Conservation (phyloP, 495 filamentous ascomycete species). For the Podospora fimiseda region DNA sequence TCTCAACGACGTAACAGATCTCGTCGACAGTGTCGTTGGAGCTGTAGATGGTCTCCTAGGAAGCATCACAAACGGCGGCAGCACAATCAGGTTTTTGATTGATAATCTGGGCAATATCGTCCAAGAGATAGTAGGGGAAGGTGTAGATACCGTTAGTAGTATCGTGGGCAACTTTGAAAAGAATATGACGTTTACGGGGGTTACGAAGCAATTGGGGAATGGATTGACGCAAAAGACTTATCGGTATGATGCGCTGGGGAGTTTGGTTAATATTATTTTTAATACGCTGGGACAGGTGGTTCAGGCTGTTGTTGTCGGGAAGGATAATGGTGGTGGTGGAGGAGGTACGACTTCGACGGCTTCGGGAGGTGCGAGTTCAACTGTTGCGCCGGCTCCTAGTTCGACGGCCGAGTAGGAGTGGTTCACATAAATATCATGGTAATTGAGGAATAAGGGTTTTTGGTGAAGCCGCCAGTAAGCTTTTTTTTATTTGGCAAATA, state of each 20-base stretch:
- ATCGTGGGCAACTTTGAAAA: slow-evolving; percentile 50
- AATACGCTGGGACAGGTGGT: slow-evolving; percentile 50
- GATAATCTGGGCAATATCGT: slow-evolving; percentile 57
- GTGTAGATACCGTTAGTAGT: slow-evolving; percentile 30
- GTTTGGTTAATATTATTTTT: slow-evolving; percentile 53
- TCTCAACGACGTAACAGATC: slow-evolving; percentile 43
- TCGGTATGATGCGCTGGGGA: slow-evolving; percentile 42
- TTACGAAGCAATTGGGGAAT: slow-evolving; percentile 34
- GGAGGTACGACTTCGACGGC: neutral
- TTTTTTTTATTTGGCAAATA: too few species aligned
- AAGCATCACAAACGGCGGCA: slow-evolving; percentile 46
- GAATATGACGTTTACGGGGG: slow-evolving; percentile 53
- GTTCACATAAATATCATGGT: neutral
- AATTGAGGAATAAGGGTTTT: too few species aligned
- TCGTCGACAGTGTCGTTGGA: slow-evolving; percentile 46
- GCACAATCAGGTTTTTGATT: slow-evolving; percentile 46
- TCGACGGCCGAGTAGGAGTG: neutral
- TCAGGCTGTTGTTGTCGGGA: slow-evolving; percentile 44
- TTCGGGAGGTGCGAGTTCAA: neutral
- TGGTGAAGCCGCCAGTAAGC: too few species aligned
- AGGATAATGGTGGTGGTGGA: slow-evolving; percentile 6
- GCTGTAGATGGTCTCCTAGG: slow-evolving; percentile 49
- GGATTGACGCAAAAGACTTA: slow-evolving; percentile 51
- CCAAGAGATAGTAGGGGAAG: slow-evolving; percentile 41
- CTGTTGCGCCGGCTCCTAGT: neutral